Evolutionary conservation across 305 asterid species (phyloP).

Genomic region (Nicotiana rustica): DNA sequence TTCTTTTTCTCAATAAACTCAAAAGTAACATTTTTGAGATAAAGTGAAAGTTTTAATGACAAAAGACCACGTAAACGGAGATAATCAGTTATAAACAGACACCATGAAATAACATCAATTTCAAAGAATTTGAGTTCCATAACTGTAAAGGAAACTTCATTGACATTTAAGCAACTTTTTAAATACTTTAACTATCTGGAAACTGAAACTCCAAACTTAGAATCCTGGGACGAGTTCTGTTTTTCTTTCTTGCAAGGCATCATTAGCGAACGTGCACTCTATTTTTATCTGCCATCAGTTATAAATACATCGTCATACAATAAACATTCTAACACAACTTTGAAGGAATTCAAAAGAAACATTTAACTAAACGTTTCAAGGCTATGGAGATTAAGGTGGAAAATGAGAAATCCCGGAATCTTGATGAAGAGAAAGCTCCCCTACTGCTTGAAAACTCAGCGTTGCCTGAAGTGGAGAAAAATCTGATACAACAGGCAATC

Average conservation of each 20-base stretch:
- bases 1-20: neutral
- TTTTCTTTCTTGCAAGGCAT: constrained; percentile 72
- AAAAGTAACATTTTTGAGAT: neutral
- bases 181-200: constrained; percentile 33
- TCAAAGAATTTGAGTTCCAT: constrained; percentile 37
- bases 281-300: constrained; percentile 8
- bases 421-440: constrained; percentile 51
- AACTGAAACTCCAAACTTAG: constrained; percentile 35
- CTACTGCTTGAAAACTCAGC: constrained; percentile 55
- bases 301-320: constrained; percentile 48
- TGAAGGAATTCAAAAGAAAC: neutral
- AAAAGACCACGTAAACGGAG: constrained; percentile 31
- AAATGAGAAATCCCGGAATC: constrained; percentile 42
- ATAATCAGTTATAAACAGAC: neutral
- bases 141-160: neutral
- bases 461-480: constrained; percentile 65
- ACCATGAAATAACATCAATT: neutral
- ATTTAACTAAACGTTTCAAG: neutral
- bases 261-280: constrained; percentile 16
- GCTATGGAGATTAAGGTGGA: constrained; percentile 66
- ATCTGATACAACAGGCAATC: constrained; percentile 77
- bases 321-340: neutral
- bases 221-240: constrained; percentile 35
- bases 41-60: constrained; percentile 7
- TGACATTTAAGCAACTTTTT: constrained; percentile 26